Evolutionary conservation across 768 basidiomycete species (phyloP).

Genomic region (Hemileccinum rubropunctum): DNA sequence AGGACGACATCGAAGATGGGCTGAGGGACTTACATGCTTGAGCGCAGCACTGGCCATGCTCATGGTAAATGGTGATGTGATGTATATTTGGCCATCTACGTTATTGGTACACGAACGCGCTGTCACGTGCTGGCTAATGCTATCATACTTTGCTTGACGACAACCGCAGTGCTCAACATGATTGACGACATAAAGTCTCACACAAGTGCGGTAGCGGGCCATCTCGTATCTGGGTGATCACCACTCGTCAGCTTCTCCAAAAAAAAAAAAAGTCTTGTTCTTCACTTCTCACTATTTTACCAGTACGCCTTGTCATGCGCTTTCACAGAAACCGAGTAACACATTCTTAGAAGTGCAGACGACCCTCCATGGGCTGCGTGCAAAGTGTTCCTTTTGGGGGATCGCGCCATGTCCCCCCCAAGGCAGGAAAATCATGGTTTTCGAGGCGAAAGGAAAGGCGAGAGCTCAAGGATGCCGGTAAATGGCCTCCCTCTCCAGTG

Average conservation of each 20-base stretch:
- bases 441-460: conserved; percentile 1
- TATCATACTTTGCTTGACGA: no score
- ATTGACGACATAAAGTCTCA: no score
- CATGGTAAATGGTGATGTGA: not conserved
- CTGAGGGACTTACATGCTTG: conserved; percentile 38
- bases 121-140: no score
- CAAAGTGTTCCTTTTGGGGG: conserved; percentile 10
- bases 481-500: conserved; percentile 3
- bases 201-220: no score
- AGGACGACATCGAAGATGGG: not conserved
- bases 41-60: conserved; percentile 45
- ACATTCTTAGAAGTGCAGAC: no score
- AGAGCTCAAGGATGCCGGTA: not conserved
- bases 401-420: not conserved
- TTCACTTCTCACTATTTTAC: not conserved
- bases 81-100: no score
- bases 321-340: not conserved
- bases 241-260: no score
- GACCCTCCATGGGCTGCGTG: conserved; percentile 11
- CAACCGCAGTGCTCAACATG: no score
- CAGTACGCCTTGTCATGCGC: not conserved
- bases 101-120: no score
- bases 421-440: not conserved
- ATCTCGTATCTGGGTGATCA: no score
- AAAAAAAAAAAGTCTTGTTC: no score